These are phyloP conservation scores for Hemisphaericaspora xylofermentans DNA, from an alignment of 1,139 yeast genomes.

Conservation along the genomic window DNA sequence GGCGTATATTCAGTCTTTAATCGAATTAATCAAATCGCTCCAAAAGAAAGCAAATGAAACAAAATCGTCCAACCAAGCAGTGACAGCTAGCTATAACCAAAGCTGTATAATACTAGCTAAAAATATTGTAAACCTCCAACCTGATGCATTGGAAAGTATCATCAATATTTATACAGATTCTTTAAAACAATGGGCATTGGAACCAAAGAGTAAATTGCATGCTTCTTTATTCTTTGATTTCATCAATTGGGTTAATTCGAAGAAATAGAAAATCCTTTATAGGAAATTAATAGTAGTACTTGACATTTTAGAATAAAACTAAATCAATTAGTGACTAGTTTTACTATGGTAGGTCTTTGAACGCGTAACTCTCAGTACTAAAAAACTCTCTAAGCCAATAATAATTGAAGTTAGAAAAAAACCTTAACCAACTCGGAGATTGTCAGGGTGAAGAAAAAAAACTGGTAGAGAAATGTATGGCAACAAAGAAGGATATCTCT, in stretches of 20 bases:
- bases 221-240: constrained; percentile 73
- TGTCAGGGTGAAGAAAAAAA: constrained; percentile 3
- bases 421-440: background rate
- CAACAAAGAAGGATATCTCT: background rate
- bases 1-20: constrained; percentile 19
- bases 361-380: constrained; percentile 4
- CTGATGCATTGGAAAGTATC: constrained; percentile 31
- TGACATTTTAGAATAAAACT: too few species aligned
- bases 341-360: background rate
- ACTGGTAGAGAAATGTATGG: too few species aligned
- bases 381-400: constrained; percentile 4
- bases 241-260: constrained; percentile 72
- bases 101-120: constrained; percentile 63
- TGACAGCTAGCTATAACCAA: constrained; percentile 58
- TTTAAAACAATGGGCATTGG: constrained; percentile 60
- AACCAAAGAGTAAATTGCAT: constrained; percentile 49
- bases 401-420: background rate
- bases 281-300: too few species aligned
- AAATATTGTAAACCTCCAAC: constrained; percentile 42
- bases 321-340: background rate
- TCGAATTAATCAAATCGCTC: constrained; percentile 30
- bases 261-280: constrained; percentile 15
- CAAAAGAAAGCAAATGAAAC: constrained; percentile 43
- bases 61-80: constrained; percentile 49
- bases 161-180: constrained; percentile 57